phyloP scores from a whole-genome alignment of 805 yeast genomes.

The Isabelozyma pseudorhagii region DNA sequence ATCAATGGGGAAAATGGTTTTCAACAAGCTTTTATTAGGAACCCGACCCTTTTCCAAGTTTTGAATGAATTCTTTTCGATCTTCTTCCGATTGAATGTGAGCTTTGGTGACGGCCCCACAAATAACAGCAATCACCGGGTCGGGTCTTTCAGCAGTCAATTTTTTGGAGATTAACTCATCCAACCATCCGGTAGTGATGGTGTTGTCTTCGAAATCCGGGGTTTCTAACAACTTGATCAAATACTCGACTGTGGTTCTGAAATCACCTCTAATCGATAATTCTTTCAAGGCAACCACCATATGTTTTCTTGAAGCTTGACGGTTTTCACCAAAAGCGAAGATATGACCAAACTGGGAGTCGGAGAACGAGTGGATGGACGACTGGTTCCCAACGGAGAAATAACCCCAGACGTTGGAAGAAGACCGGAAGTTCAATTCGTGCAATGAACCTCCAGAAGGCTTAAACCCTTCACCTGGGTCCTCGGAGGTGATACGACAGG shows the following conservation, averaged over 20 bases:
- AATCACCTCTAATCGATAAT: constrained; percentile 95
- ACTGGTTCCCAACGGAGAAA: constrained; percentile 93
- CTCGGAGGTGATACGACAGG: constrained; percentile 98
- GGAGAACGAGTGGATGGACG: constrained; percentile 95
- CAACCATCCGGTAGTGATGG: constrained; percentile 98
- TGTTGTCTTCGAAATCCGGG: constrained; percentile 93
- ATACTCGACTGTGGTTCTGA: constrained; percentile 96
- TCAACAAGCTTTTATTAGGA: constrained; percentile 74
- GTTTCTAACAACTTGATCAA: constrained; percentile 93
- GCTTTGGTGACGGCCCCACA: constrained; percentile 99
- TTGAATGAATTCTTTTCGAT: constrained; percentile 62
- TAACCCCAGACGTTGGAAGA: constrained; percentile 99
- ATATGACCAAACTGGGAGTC: constrained; percentile 99
- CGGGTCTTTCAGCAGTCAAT: constrained; percentile 96
- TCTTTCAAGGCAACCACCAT: constrained; percentile 99
- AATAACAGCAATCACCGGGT: constrained; percentile 81
- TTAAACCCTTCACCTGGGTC: constrained; percentile 99
- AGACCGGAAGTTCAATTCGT: constrained; percentile 94
- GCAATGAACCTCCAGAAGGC: constrained; percentile 96
- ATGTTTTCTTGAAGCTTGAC: constrained; percentile 96
- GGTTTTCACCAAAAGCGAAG: constrained; percentile 97
- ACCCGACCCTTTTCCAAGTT: constrained; percentile 96
- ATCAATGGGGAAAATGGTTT: constrained; percentile 88
- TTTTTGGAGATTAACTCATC: constrained; percentile 92
- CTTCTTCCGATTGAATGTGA: constrained; percentile 69